Percentiles rank a stretch among this genome's conserved stretches.
phyloP scores from a whole-genome alignment of 1,139 yeast genomes.

The Candida freyschussii region DNA sequence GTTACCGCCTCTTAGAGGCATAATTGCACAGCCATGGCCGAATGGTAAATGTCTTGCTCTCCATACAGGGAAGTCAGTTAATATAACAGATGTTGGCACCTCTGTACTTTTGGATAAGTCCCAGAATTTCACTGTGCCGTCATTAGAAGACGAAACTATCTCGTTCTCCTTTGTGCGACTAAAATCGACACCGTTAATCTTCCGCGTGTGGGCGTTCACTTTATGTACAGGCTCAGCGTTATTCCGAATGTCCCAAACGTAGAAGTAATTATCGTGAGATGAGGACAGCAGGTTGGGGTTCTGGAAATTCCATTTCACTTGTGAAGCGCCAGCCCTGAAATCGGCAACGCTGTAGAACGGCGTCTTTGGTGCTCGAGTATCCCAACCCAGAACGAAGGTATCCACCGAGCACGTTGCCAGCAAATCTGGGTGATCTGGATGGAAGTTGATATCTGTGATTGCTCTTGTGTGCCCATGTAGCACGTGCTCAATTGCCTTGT shows the following conservation, averaged over 20 bases:
- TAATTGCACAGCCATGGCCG: constrained; percentile 85
- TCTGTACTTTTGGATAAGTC: constrained; percentile 41
- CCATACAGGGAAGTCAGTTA: constrained; percentile 80
- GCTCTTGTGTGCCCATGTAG: constrained; percentile 90
- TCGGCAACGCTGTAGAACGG: constrained; percentile 83
- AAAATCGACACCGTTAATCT: constrained; percentile 87
- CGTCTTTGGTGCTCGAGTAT: constrained; percentile 67
- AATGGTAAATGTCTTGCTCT: constrained; percentile 86
- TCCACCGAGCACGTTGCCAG: constrained; percentile 93
- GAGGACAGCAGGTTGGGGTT: constrained; percentile 78
- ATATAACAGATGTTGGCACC: constrained; percentile 54
- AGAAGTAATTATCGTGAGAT: constrained; percentile 74
- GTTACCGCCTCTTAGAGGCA: constrained; percentile 87
- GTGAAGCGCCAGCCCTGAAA: constrained; percentile 93
- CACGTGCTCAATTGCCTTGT: constrained; percentile 77
- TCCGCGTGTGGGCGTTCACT: constrained; percentile 70
- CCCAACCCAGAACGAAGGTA: constrained; percentile 86
- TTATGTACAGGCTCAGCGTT: constrained; percentile 72
- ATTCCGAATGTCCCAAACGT: constrained; percentile 83
- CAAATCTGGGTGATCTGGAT: constrained; percentile 81
- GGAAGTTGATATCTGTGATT: constrained; percentile 92
- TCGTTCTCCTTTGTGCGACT: constrained; percentile 52
- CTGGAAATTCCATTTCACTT: constrained; percentile 85
- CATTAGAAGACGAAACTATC: constrained; percentile 80
- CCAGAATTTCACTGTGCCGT: constrained; percentile 86